Percentiles rank a stretch among this genome's conserved stretches.
Evolutionary conservation across 108 stramenopile genomes (phyloP).

Genomic region (Cyclotella baltica): DNA sequence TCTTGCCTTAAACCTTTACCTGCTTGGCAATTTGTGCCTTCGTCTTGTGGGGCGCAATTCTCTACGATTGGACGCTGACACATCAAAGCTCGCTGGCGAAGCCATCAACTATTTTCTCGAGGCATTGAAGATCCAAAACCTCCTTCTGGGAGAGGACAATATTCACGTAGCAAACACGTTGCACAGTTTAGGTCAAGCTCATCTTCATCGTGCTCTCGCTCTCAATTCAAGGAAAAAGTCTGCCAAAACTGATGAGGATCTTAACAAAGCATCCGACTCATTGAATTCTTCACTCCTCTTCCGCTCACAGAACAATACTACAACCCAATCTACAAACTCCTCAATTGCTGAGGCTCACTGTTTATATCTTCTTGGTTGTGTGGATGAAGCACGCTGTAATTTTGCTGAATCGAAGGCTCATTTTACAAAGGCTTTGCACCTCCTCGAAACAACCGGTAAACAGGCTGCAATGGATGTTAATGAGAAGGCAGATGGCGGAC

Average conservation of each 20-base stretch:
- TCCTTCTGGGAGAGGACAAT: constrained; percentile 29
- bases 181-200: constrained; percentile 42
- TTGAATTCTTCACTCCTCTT: constrained; percentile 32
- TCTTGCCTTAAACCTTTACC: constrained; percentile 34
- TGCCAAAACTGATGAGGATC: constrained; percentile 21
- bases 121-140: constrained; percentile 40
- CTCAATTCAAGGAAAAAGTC: constrained; percentile 3
- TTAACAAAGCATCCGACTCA: constrained; percentile 14
- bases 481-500: background rate
- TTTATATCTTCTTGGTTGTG: constrained; percentile 40
- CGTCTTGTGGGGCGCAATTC: constrained; percentile 26
- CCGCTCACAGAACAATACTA: background rate
- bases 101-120: constrained; percentile 29
- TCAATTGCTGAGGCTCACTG: constrained; percentile 34
- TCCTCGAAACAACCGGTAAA: constrained; percentile 40
- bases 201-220: constrained; percentile 28
- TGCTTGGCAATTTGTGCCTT: constrained; percentile 37
- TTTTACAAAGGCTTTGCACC: constrained; percentile 29
- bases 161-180: constrained; percentile 28
- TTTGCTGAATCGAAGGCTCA: constrained; percentile 23
- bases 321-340: background rate
- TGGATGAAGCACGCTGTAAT: constrained; percentile 23
- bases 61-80: constrained; percentile 20
- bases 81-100: constrained; percentile 25
- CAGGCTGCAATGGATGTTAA: background rate